phyloP scores from a whole-genome alignment of 2,329 filamentous ascomycete species.

The Coniochaeta sp. region DNA sequence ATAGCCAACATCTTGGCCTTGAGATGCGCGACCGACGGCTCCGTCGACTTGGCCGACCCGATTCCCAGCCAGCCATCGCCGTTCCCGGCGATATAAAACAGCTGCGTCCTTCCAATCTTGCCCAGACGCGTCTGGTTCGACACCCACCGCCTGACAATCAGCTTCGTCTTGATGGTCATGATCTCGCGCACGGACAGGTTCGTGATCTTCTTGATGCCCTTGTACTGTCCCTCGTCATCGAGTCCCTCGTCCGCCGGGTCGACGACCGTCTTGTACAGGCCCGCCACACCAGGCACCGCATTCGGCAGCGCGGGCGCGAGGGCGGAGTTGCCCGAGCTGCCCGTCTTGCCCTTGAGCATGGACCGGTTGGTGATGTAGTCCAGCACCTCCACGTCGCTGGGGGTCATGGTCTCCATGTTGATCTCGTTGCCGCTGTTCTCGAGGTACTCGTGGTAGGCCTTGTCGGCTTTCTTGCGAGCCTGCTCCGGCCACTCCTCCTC shows the following conservation, averaged over 20 bases:
- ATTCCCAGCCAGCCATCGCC: constrained; percentile 77
- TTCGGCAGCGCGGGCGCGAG: constrained; percentile 41
- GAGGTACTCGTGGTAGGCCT: constrained; percentile 16
- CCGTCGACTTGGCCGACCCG: constrained; percentile 82
- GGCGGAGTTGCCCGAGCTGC: constrained; percentile 30
- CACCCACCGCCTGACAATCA: constrained; percentile 66
- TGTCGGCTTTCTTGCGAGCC: constrained; percentile 15
- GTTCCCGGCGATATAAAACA: constrained; percentile 79
- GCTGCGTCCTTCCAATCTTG: constrained; percentile 74
- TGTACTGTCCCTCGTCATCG: constrained; percentile 42
- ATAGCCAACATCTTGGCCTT: constrained; percentile 79
- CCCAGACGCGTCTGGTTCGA: constrained; percentile 93
- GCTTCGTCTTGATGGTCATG: constrained; percentile 55
- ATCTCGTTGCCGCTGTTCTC: constrained; percentile 13
- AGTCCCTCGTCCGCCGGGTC: constrained; percentile 42
- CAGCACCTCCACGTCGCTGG: constrained; percentile 20
- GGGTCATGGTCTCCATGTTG: constrained; percentile 15
- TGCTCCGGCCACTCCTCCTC: constrained; percentile 18
- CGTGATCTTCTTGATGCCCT: constrained; percentile 45
- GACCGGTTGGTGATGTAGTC: constrained; percentile 26
- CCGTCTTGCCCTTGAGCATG: constrained; percentile 21
- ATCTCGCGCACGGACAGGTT: constrained; percentile 47
- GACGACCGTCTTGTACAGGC: constrained; percentile 37
- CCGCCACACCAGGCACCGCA: constrained; percentile 44
- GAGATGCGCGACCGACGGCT: constrained; percentile 55